phyloP scores from a whole-genome alignment of 2,329 filamentous ascomycete genomes.

The Curvularia eragrostidis region DNA sequence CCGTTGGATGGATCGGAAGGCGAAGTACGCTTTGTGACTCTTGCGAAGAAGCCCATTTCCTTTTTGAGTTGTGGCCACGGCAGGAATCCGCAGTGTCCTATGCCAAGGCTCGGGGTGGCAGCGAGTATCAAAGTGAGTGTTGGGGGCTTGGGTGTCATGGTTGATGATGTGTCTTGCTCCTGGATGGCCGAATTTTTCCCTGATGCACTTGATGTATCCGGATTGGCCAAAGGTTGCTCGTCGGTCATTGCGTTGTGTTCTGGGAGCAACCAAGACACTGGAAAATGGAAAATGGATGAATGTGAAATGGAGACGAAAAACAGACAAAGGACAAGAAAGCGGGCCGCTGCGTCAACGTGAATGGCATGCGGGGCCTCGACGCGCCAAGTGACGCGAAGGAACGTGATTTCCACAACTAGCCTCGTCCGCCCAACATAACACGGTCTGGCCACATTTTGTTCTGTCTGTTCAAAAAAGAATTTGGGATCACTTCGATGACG shows the following conservation, averaged over 20 bases:
- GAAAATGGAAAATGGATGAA: not conserved
- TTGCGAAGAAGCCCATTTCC: constrained; percentile 95
- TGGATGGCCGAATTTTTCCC: constrained; percentile 1
- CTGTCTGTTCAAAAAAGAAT: not conserved
- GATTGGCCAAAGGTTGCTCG: constrained; percentile 4
- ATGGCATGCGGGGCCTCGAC: constrained; percentile 19
- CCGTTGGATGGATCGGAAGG: constrained; percentile 10
- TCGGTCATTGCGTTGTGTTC: constrained; percentile 16
- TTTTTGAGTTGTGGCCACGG: constrained; percentile 89
- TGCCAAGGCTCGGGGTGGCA: constrained; percentile 89
- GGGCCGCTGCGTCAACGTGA: constrained; percentile 10
- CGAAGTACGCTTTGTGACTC: constrained; percentile 76
- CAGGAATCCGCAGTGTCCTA: constrained; percentile 77
- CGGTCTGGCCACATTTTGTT: not conserved
- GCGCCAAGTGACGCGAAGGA: constrained; percentile 33
- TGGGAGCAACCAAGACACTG: not conserved
- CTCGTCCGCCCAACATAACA: not conserved
- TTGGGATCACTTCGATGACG: constrained; percentile 7
- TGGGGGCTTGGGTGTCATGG: constrained; percentile 49
- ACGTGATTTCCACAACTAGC: constrained; percentile 25
- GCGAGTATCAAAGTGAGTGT: constrained; percentile 90
- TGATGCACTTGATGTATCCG: not conserved
- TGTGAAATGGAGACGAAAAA: not conserved
- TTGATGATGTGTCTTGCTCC: constrained; percentile 7
- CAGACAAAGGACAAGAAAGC: not conserved